Evolutionary conservation across 129 eudicot genomes (phyloP), one percentile per base, ranked within the genome.

Genomic region (Flaveria linearis): DNA sequence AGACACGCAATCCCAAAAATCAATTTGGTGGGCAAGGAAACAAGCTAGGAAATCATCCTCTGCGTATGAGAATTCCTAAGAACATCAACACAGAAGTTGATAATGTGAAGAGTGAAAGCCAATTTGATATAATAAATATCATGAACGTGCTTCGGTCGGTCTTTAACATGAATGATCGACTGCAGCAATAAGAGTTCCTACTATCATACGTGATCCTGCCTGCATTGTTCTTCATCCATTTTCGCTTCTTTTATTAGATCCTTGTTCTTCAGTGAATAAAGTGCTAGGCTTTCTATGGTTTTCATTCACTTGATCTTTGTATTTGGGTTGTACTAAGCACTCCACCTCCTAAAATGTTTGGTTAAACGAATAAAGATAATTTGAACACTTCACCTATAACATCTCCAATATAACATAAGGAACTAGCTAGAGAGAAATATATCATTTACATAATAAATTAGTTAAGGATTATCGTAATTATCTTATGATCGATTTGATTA

Each of bases 171-270:
- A 81, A 85, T 82, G n/a, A n/a, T n/a, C n/a, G 73, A 87, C 91
- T 9, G 91, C 86, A 20, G 91, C 86, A 5, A 87, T 83, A 7
- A 87, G 89, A 36, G 89, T 83, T 61, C 85, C 89, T 1, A 85
- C 89, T 9, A 87, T 74, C 89, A 85, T 85, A 77, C 92, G 73
- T 58, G 92, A 87, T 39, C 84, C 85, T 28, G 89, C 84, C 85
- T 28, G 89, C 85, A 1, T 89, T 87, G 71, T 85, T 80, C 76
- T 87, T 85, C 89, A 85, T 85, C 92, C 89, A 85, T 55, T 25
- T 80, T 53, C 89, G n/a, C 92, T 50, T 87, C 89, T 47, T 77
- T 77, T 25, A 73, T 75, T 16, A 87, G 76, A 1, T 76, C 78
- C 72, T 74, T 71, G 67, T 69, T 87, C 92, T 14, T 87, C 78